Base-by-base conservation (phyloP, 169 alveolate genomes). In the Theileria equi region DNA sequence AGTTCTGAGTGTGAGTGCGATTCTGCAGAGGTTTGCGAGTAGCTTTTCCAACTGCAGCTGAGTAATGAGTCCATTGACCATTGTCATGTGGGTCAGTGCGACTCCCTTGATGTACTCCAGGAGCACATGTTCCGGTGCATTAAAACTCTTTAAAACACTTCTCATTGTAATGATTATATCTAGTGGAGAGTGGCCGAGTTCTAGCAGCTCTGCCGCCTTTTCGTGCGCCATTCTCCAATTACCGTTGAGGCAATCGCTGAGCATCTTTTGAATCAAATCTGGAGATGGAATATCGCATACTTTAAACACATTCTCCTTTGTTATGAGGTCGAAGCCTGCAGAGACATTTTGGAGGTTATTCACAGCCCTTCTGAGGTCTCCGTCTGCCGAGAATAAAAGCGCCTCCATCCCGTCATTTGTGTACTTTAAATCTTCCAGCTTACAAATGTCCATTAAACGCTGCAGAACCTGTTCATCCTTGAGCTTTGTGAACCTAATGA, bases 201-300 rank as follows among this genome's bases (percentile, higher is more conserved):
- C 64, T 21, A 76, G 62, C 26, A 76, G 62, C 26, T 66, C 80
- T 0, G 4, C 57, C 4, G 72, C 44, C 35, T 65, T 76, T 45
- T 76, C 80, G 48, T 77, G 86, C 2, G 86, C 86, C 84, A 3
- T 38, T 43, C 91, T 76, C 93, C 97, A 96, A 52, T 92, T 84
- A 5, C 95, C 93, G 40, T 81, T 65, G 17, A 93, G 66, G 64
- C 98, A 94, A 21, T 81, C 67, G 31, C 88, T 82, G 55, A 95
- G 53, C 49, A 93, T 89, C 43, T 89, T 61, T 63, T 82, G 90
- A 59, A 96, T 86, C 52, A 91, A 82, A 62, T 95, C 98, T 2
- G 98, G 97, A 67, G 97, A 95, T n/a, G 99, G 99, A 38, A 93
- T 87, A 71, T 96, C 99, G 83, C 98, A 95, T n/a, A 95, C 97